phyloP scores from a whole-genome alignment of 148 eudicot species.

The Tetragonia tetragonoides region DNA sequence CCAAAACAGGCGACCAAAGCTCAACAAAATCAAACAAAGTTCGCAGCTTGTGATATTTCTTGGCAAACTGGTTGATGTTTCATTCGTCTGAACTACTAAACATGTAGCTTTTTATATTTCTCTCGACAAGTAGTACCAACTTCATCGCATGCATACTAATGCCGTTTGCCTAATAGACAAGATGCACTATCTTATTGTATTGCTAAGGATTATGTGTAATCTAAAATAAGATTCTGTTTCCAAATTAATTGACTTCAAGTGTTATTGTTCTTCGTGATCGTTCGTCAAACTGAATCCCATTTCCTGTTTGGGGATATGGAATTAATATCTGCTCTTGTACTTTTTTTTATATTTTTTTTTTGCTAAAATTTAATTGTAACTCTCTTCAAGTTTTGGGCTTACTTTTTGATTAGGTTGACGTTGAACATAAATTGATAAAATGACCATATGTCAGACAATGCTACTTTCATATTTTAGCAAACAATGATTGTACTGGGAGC shows the following conservation, averaged over 20 bases:
- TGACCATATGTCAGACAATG: background rate
- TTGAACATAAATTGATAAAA: too few species aligned
- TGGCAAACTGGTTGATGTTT: background rate
- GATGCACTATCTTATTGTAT: background rate
- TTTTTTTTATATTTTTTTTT: too few species aligned
- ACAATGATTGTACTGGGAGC: background rate
- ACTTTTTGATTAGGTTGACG: too few species aligned
- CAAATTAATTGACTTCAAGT: too few species aligned
- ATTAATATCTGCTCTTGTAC: background rate
- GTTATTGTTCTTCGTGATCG: background rate
- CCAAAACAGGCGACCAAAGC: too few species aligned
- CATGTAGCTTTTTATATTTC: background rate
- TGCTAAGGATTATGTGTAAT: background rate
- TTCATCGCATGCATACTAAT: background rate
- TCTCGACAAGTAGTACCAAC: background rate
- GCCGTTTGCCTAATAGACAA: background rate
- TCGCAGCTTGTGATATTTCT: background rate
- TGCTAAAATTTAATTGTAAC: too few species aligned
- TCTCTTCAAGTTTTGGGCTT: too few species aligned
- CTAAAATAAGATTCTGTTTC: too few species aligned
- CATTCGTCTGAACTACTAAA: constrained; percentile 8
- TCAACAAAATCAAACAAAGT: too few species aligned
- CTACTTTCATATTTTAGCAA: too few species aligned
- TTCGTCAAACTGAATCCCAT: background rate
- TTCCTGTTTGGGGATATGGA: background rate